Base-by-base conservation (phyloP, 257 asterid species). In the Jacaranda copaia region DNA sequence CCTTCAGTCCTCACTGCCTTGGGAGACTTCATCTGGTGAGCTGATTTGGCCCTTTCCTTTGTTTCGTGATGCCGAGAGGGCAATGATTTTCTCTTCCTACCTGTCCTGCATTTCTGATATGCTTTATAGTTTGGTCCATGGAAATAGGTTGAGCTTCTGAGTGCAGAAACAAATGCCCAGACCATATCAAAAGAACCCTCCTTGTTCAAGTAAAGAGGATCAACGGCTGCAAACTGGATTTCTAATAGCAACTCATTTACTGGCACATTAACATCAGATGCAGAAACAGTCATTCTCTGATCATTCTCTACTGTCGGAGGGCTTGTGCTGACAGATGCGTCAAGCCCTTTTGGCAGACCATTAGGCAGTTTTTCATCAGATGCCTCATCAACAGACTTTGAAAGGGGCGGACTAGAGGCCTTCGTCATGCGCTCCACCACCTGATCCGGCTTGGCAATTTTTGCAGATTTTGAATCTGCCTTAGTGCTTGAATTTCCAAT, bases 81-180 rank as follows among this genome's bases (percentile, higher is more conserved):
- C 39, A 10, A 5, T 5, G 87, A 77, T 53, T 85, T 87, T 79
- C 84, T 77, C 78, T 83, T 84, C 83, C 68, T 66, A 35, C 81
- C 78, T n/a, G 10, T 40, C 36, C 61, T 58, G 72, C 46, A 36
- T 71, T 78, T 82, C 36, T 70, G 81, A 69, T 73, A 81, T 0
- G 55, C 7, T 40, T 77, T 65, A 77, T 80, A 72, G 81, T 87
- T 62, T 52, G 79, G 46, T 49, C 89, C 93, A 5, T 76, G 82
- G 3, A 51, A 13, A 38, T 69, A 86, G 14, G 75, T 70, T 3
- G 91, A 84, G 78, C 85, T 90, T 81, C 94, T 84, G 69, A 85
- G 82, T 3, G 94, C 84, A 60, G 86, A 84, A 6, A 83, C 7
- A 64, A 95, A 95, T 0, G 81, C 84, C 72, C 64, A 70, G 12